Base-by-base conservation (phyloP, 495 filamentous ascomycete species). In the Xylaria longipes region DNA sequence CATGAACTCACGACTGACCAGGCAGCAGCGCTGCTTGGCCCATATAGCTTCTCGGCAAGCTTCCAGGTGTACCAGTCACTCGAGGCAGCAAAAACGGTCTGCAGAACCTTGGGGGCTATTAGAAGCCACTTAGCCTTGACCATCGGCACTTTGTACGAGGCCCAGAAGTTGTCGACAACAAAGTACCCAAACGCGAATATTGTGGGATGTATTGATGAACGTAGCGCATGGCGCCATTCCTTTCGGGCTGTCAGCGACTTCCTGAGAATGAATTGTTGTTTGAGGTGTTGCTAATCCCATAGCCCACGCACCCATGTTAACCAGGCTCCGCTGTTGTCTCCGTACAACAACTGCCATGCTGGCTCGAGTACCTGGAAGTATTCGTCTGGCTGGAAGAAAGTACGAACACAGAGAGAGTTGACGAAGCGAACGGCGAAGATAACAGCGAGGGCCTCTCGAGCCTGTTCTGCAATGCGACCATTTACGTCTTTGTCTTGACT, bases 311-410 rank as follows among this genome's bases (percentile, higher is more conserved):
- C 95, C 96, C 96, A 99, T 68, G 97, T 99, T 74, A 99, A 85
- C 94, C 94, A 98, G 27, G 94, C 93, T 48, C 93, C 92, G 80
- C 91, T 91, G 22, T 87, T 79, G 17, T 79, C 72, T 11, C 94
- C 95, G 83, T 98, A 98, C 0, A 93, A 91, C 57, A 95, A 84
- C 79, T 91, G 86, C 95, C 95, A 98, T 72, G 96, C 96, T 46
- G 96, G 97, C 78, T 99, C 96, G 14, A 99, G 86, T 7, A 94
- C 93, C 77, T 99, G 96, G 74, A 94, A 99, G 84, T 93, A 98
- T 80, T 99, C 96, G 83, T 99, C 96, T n/a, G 96, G 96, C 80
- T 99, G 96, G 84, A 99, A 99, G 80, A 97, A 99, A n/a, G 96
- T 98, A 62, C 89, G 86, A 48, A 97, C 84, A 62, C 84, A 88